phyloP scores from a whole-genome alignment of 768 basidiomycete species.

The Podaxis sp. region DNA sequence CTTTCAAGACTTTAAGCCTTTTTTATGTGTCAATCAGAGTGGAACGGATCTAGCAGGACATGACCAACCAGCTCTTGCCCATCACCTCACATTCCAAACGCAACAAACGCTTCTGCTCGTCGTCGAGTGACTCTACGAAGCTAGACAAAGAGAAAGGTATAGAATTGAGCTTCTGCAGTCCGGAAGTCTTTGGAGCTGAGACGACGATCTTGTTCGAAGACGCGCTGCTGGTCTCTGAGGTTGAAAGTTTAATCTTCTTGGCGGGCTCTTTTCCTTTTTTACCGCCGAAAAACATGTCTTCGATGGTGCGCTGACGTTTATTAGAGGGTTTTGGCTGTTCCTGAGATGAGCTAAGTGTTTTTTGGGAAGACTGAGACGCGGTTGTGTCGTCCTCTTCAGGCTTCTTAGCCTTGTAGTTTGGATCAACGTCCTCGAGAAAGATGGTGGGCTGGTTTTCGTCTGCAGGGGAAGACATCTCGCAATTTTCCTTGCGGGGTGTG shows the following conservation, averaged over 20 bases:
- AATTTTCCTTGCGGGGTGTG: constrained; percentile 10
- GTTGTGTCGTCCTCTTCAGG: constrained; percentile 1
- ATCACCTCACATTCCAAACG: constrained; percentile 71
- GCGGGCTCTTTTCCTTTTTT: constrained; percentile 31
- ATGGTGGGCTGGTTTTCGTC: constrained; percentile 23
- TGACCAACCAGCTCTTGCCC: constrained; percentile 68
- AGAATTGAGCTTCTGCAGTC: constrained; percentile 48
- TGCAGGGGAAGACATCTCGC: constrained; percentile 8
- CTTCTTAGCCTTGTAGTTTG: constrained; percentile 7
- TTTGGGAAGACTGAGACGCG: constrained; percentile 7
- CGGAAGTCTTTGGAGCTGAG: constrained; percentile 16
- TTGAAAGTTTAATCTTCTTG: constrained; percentile 49
- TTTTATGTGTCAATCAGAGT: not conserved
- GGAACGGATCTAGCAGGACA: not conserved
- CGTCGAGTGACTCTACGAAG: constrained; percentile 52
- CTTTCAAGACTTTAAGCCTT: constrained; percentile 74
- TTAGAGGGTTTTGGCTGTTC: constrained; percentile 16
- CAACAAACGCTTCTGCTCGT: constrained; percentile 58
- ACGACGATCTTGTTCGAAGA: constrained; percentile 8
- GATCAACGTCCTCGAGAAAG: constrained; percentile 48
- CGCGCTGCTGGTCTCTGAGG: constrained; percentile 15
- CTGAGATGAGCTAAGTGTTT: constrained; percentile 11
- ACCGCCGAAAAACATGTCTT: constrained; percentile 56
- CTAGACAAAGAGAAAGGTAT: constrained; percentile 66
- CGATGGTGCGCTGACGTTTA: constrained; percentile 63